Percentiles rank a stretch among this genome's conserved stretches.
phyloP scores from a whole-genome alignment of 495 filamentous ascomycete species.

The Aspergillus diversus region DNA sequence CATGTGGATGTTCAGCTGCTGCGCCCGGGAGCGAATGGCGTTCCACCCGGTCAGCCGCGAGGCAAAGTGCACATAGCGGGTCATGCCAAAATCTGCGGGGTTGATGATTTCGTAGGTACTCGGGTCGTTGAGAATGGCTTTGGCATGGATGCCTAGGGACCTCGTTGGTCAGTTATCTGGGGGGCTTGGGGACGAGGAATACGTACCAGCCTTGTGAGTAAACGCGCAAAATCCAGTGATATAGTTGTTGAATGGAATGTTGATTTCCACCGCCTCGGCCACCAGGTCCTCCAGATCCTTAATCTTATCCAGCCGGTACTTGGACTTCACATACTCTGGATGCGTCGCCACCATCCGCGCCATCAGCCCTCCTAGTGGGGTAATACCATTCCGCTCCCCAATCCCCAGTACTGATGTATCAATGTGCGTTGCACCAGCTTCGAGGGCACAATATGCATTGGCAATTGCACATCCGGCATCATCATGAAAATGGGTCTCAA shows the following conservation, averaged over 20 bases:
- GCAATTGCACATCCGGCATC: slow-evolving; percentile 57
- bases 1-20: background rate
- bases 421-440: slow-evolving; percentile 55
- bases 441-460: slow-evolving; percentile 55
- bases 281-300: background rate
- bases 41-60: background rate
- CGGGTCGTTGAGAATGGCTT: slow-evolving; percentile 91
- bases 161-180: no score
- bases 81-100: slow-evolving; percentile 87
- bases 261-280: background rate
- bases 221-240: background rate
- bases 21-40: background rate
- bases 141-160: slow-evolving; percentile 77
- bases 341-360: background rate
- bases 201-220: background rate
- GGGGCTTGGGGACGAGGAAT: no score
- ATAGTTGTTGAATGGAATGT: background rate
- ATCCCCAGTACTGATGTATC: slow-evolving; percentile 56
- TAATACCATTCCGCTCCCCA: slow-evolving; percentile 55
- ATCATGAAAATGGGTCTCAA: slow-evolving; percentile 58
- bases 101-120: slow-evolving; percentile 90
- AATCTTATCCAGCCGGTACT: background rate
- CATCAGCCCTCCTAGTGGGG: slow-evolving; percentile 56
- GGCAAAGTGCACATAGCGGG: slow-evolving; percentile 89
- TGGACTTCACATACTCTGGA: background rate